A percentile compares a stretch with the other conserved stretches of the same genome.
These are phyloP conservation scores for Botryotinia globosa DNA, from an alignment of 2,329 filamentous ascomycete species.

Conservation along the genomic window DNA sequence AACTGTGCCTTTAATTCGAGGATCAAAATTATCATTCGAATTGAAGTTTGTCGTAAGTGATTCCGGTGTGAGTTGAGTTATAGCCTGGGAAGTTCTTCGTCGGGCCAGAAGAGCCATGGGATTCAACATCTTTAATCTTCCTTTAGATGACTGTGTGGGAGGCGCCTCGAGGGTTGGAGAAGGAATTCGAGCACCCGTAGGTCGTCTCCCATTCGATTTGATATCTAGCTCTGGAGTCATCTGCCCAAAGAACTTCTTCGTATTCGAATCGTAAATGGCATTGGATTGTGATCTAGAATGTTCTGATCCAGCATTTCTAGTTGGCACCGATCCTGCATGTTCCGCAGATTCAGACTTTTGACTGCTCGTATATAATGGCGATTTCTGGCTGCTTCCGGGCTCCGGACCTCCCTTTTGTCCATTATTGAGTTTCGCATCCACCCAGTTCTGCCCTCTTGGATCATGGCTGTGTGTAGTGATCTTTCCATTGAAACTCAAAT, in stretches of 20 bases:
- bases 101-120: conserved; percentile 41
- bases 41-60: conserved; percentile 29
- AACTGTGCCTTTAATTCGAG: conserved; percentile 60
- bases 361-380: conserved; percentile 27
- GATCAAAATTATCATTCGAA: conserved; percentile 51
- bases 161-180: conserved; percentile 34
- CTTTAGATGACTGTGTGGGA: conserved; percentile 31
- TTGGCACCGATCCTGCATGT: conserved; percentile 23
- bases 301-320: conserved; percentile 26
- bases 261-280: conserved; percentile 23
- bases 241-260: conserved; percentile 24
- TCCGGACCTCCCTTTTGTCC: conserved; percentile 24
- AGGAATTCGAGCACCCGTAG: conserved; percentile 31
- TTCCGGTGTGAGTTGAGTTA: conserved; percentile 33
- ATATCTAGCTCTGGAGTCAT: conserved; percentile 25
- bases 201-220: conserved; percentile 29
- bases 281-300: conserved; percentile 24
- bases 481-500: conserved; percentile 16
- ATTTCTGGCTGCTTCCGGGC: conserved; percentile 23
- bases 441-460: conserved; percentile 20
- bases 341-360: conserved; percentile 32
- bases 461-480: conserved; percentile 11
- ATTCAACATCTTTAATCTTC: conserved; percentile 40
- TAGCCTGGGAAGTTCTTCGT: conserved; percentile 37
- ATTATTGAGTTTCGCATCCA: conserved; percentile 13